A percentile compares a stretch with the other conserved stretches of the same genome.
These are phyloP conservation scores for Primulina eburnea DNA, from an alignment of 257 asterid genomes.

Conservation along the genomic window DNA sequence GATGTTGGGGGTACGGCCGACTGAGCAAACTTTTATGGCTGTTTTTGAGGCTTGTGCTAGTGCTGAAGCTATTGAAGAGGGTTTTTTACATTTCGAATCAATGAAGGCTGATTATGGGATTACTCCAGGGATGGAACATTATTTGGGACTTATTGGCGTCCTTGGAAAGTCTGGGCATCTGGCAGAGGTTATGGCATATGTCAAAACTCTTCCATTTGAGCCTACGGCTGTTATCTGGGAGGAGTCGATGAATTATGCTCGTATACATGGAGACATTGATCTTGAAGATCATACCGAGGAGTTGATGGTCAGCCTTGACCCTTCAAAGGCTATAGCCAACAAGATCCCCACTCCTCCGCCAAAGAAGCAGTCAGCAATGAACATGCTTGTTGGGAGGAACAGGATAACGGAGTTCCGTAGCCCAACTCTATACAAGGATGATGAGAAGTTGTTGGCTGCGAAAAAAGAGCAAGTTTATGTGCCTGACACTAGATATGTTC, in stretches of 20 bases:
- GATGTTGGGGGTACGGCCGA: constrained; percentile 54
- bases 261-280: constrained; percentile 91
- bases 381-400: constrained; percentile 88
- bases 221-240: constrained; percentile 80
- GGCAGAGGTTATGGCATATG: constrained; percentile 71
- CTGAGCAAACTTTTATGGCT: constrained; percentile 66
- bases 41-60: constrained; percentile 88
- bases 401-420: constrained; percentile 68
- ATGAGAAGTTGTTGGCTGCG: constrained; percentile 81
- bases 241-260: constrained; percentile 82
- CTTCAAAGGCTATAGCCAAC: constrained; percentile 56
- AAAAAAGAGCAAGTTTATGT: constrained; percentile 86
- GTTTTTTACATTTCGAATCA: constrained; percentile 74
- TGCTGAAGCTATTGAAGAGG: constrained; percentile 94
- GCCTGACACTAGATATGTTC: constrained; percentile 91
- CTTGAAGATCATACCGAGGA: constrained; percentile 90
- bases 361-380: constrained; percentile 55
- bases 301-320: constrained; percentile 60
- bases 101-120: constrained; percentile 72
- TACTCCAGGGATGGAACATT: constrained; percentile 66
- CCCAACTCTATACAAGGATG: constrained; percentile 80
- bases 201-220: constrained; percentile 74
- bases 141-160: constrained; percentile 76
- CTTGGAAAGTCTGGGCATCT: constrained; percentile 83
- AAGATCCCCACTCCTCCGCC: constrained; percentile 86